Evolutionary conservation across 1,284 basidiomycete species (phyloP), one percentile per base, ranked within the genome.

Genomic region (Erythrobasidium hasegawianum): DNA sequence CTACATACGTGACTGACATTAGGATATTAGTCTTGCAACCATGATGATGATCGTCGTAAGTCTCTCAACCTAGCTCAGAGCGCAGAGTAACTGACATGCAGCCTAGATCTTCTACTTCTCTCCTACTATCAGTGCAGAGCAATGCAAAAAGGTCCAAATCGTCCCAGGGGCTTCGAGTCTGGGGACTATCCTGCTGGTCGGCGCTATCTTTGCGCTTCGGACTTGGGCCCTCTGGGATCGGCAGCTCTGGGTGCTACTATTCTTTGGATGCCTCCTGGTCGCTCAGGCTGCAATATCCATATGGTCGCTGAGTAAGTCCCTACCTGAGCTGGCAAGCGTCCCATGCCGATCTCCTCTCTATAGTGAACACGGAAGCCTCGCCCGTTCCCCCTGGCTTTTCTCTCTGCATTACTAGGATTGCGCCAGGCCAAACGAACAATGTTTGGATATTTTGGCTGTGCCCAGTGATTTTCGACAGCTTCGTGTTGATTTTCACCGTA

Each of bases 361-460:
- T 14, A 47, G 43, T 7, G 8, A 47, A 47, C 22, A 47, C 22
- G 16, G 43, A n/a, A 24, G 43, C 43, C 4, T 4, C 22, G 8
- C n/a, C 16, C 16, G 43, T 47, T 47, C 43, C 43, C 43, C n/a
- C 16, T 5, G 4, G 7, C 7, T 18, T 47, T 14, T 24, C 16
- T 4, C 8, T 24, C 7, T 47, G 43, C 43, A 47, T 47, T 5
- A 24, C 43, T 7, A 5, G 22, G 5, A 14, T 47, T 8, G 7
- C 43, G 8, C n/a, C 43, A 14, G 14, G 16, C 43, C 5, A 47
- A 14, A 5, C 4, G 43, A 47, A 47, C 43, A 47, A 47, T 16
- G 43, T 47, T 4, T 47, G 43, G 43, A 47, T 47, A 5, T 47
- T 47, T 14, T 47, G 43, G 43, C 43, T 47, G 43, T 47, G 43